These are phyloP conservation scores for Paecilomyces sp. DNA, from an alignment of 2,329 filamentous ascomycete species.

Conservation along the genomic window DNA sequence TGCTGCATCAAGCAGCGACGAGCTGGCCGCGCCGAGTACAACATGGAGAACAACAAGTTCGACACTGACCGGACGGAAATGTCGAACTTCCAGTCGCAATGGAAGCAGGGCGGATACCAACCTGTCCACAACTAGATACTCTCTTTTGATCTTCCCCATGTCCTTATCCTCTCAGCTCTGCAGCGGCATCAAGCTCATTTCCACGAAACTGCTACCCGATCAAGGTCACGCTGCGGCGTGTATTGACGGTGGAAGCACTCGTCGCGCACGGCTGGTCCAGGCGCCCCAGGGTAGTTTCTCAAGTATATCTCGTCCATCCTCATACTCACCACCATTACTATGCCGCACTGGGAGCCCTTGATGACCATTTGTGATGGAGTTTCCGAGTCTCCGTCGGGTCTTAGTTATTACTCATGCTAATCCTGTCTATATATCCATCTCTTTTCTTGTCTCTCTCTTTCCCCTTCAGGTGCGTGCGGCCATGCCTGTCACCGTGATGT, in stretches of 20 bases:
- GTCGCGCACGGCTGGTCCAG: not conserved
- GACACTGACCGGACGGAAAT: conserved; percentile 30
- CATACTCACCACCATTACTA: not conserved
- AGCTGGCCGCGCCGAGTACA: conserved; percentile 43
- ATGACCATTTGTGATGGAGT: not conserved
- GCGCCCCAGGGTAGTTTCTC: not conserved
- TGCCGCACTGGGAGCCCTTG: not conserved
- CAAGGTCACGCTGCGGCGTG: not conserved
- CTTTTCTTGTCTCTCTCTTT: not conserved
- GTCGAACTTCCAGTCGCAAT: conserved; percentile 30
- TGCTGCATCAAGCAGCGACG: conserved; percentile 46
- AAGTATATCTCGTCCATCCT: not conserved
- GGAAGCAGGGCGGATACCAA: conserved; percentile 29
- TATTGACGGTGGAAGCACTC: not conserved
- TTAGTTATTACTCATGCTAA: not conserved
- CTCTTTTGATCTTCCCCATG: not conserved
- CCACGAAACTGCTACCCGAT: not conserved
- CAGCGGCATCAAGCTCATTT: not conserved
- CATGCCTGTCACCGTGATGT: not conserved
- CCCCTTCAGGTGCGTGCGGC: not conserved
- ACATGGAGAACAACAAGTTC: conserved; percentile 41
- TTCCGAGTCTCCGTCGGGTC: not conserved
- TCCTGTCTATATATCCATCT: not conserved
- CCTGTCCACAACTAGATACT: conserved; percentile 3
- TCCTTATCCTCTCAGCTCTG: not conserved